A percentile compares a stretch with the other conserved stretches of the same genome.
phyloP scores from a whole-genome alignment of 2,329 filamentous ascomycete species.

The Paraphaeosphaeria minitans region DNA sequence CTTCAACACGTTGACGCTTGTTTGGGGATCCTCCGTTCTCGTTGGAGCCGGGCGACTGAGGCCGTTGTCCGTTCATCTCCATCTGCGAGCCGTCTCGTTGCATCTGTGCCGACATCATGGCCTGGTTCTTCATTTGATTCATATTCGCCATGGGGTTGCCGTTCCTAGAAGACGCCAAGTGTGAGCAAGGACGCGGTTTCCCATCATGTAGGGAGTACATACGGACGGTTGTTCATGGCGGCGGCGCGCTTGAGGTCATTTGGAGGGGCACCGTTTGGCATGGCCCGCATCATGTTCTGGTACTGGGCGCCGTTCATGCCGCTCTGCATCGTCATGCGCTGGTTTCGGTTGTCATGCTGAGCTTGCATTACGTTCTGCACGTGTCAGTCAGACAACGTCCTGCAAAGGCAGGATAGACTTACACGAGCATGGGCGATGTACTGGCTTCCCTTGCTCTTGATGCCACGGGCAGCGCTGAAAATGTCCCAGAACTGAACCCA shows the following conservation, averaged over 20 bases:
- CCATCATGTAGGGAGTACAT: conserved; percentile 42
- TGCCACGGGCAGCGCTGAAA: conserved; percentile 71
- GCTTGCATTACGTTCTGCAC: conserved; percentile 69
- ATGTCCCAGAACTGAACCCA: conserved; percentile 98
- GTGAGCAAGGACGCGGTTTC: neutral
- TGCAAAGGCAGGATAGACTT: conserved; percentile 40
- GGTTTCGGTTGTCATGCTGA: conserved; percentile 68
- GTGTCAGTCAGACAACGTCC: conserved; percentile 22
- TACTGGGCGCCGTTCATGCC: conserved; percentile 60
- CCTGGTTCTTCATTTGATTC: conserved; percentile 59
- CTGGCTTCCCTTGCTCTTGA: conserved; percentile 59
- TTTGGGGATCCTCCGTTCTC: conserved; percentile 92
- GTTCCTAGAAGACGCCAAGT: conserved; percentile 21
- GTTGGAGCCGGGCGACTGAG: conserved; percentile 78
- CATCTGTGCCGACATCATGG: conserved; percentile 75
- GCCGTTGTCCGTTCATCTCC: conserved; percentile 77
- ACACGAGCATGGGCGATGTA: conserved; percentile 87
- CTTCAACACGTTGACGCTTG: conserved; percentile 84
- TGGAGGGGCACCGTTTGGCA: conserved; percentile 62
- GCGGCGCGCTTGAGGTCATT: conserved; percentile 74
- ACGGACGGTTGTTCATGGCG: conserved; percentile 80
- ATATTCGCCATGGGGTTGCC: conserved; percentile 66
- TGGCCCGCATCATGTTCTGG: conserved; percentile 71
- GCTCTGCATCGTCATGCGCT: conserved; percentile 71
- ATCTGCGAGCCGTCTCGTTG: conserved; percentile 85